Evolutionary conservation across 306 rosid species (phyloP), one percentile per base, ranked within the genome.

Genomic region (Carpinus viminea): DNA sequence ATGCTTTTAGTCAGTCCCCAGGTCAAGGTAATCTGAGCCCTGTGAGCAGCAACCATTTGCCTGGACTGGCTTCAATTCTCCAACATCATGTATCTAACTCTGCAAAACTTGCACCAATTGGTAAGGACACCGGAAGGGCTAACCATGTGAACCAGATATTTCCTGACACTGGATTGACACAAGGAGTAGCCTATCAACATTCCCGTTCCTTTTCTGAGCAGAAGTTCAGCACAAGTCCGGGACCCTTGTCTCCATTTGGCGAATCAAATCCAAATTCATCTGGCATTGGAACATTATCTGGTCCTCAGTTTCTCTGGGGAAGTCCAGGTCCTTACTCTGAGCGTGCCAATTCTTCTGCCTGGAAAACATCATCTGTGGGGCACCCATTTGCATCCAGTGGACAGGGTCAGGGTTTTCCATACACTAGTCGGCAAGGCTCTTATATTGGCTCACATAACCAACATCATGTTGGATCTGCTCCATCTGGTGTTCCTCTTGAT

Each of bases 271-370:
- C 92, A 52, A 86, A 79, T 86, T 82, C 91, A 76, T 85, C 97
- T 46, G 83, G 89, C 69, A 79, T 92, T 72, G 98, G 96, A 68
- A 94, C 96, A 18, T 76, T 94, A 77, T 88, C 96, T 59, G 96
- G 97, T 84, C 94, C 93, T 65, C 97, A 94, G 84, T 94, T 94
- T 87, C 98, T 92, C 48, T 94, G 98, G 98, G 98, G 98, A 79
- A 92, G 91, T 76, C 91, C 97, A 10, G 87, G 91, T 80, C 91
- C 92, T 50, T 92, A 88, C 71, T 55, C 93, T 0, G 94, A 88
- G 70, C 89, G 43, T 68, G 76, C 89, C 54, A 92, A 78, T 76
- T 88, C 94, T 74, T 83, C 93, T 82, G 89, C 91, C 2, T 90
- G 96, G 97, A 83, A 93, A 28, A 78, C 91, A 45, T 80, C 92